Base-by-base conservation (phyloP, 805 yeast species). In the Pichia gijzeniarum region DNA sequence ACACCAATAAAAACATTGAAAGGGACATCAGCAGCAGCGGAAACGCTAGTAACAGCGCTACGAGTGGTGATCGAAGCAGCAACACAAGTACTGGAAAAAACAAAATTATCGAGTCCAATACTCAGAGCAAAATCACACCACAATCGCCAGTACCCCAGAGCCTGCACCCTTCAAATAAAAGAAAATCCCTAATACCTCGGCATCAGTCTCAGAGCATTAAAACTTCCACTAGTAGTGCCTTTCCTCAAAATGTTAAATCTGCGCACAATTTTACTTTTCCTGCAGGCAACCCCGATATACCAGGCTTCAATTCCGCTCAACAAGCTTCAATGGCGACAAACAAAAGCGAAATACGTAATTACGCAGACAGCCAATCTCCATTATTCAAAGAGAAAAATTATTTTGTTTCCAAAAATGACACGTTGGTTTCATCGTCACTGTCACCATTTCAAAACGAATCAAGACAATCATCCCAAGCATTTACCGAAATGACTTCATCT, bases 381-480 rank as follows among this genome's bases (percentile, higher is more conserved):
- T 14, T 45, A 7, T 48, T 48, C 5, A 40, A 47, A 19, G 48
- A 47, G 14, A 39, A 41, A 12, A 44, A 39, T n/a, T 35, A 32
- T 28, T 47, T 45, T 18, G 22, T 31, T 3, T 21, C 48, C 2
- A 45, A 42, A 28, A 41, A 40, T 13, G 42, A 43, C n/a, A 46
- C 50, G 2, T 9, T 41, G 4, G 19, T 37, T 8, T 44, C 51
- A 10, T 35, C 38, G 2, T 35, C 27, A 14, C 31, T 44, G 9
- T 27, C 30, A 2, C 18, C 10, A 4, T 32, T 16, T 12, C 45
- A 32, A 10, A 19, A 14, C 5, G 38, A 31, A 16, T 51, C 52
- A 16, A 48, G 54, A 20, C 54, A 51, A 31, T 42, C 48, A 8
- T 51, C 54, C 8, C 49, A 52, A 33, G 46, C 52, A 12, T 30